Percentiles rank a stretch among this genome's conserved stretches.
phyloP scores from a whole-genome alignment of 1,284 basidiomycete species.

The Quambalaria eucalypti region DNA sequence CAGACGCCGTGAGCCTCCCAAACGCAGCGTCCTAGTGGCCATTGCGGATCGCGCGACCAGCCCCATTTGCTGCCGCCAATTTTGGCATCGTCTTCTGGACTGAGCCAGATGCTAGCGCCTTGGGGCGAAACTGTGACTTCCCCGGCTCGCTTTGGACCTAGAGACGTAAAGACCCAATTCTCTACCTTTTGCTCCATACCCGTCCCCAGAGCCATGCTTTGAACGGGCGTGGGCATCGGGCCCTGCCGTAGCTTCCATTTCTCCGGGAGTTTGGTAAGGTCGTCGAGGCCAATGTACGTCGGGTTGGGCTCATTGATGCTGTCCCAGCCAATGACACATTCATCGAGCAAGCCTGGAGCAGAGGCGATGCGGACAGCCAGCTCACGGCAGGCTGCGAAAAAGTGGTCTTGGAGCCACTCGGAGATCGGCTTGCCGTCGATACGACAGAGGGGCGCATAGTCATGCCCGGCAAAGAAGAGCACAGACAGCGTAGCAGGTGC shows the following conservation, averaged over 20 bases:
- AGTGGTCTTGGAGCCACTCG: constrained; percentile 82
- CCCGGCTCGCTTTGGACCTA: constrained; percentile 70
- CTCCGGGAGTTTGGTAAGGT: constrained; percentile 49
- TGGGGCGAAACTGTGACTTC: constrained; percentile 72
- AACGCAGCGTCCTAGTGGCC: constrained; percentile 71
- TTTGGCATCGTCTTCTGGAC: constrained; percentile 20
- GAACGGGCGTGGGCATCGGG: constrained; percentile 72
- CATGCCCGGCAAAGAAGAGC: constrained; percentile 83
- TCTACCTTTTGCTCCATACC: constrained; percentile 76
- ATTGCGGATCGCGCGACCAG: constrained; percentile 66
- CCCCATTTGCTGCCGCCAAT: constrained; percentile 55
- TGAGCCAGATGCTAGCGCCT: constrained; percentile 51
- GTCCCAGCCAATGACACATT: constrained; percentile 91
- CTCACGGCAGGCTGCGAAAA: constrained; percentile 63
- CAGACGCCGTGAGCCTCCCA: constrained; percentile 93
- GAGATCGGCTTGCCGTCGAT: constrained; percentile 73
- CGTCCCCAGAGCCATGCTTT: constrained; percentile 78
- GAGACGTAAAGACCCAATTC: constrained; percentile 67
- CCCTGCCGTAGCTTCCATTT: constrained; percentile 61
- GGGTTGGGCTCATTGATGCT: constrained; percentile 89
- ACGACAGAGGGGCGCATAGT: constrained; percentile 80
- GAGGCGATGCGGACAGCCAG: constrained; percentile 66
- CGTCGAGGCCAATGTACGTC: constrained; percentile 68
- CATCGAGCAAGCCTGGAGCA: constrained; percentile 68
- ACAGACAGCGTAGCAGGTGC: constrained; percentile 83